Base-by-base conservation (phyloP, 495 filamentous ascomycete species). In the Lasiosphaeris hirsuta region DNA sequence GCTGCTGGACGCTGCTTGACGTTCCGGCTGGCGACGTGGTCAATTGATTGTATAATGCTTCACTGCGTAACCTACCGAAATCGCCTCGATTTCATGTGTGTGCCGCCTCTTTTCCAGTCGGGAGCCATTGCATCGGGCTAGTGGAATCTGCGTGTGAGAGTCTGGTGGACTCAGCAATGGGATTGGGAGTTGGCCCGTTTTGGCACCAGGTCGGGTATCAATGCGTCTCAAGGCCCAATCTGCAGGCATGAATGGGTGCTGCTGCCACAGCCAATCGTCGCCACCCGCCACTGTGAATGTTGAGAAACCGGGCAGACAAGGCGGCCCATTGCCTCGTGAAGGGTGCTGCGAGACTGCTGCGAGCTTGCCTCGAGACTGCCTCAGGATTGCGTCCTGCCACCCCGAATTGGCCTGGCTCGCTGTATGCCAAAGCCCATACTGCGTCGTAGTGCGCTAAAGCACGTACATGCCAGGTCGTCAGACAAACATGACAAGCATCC, bases 171-270 rank as follows among this genome's bases (percentile, higher is more conserved):
- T 44, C 43, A 57, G 57, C 52, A 57, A 56, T 46, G 35, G 43
- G 46, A 58, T 63, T 54, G 60, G 55, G 56, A 53, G 50, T 23
- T 57, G 54, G 34, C 47, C 36, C 48, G 37, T 50, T 57, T 61
- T 51, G 61, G 58, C 23, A n/a, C 30, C 33, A 56, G 44, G 57
- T 72, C 57, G 69, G 69, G 69, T 69, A 72, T 59, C 69, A 72
- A 72, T 67, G 68, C 69, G 45, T 72, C 51, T 50, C n/a, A 40
- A 38, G 64, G 58, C 67, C 69, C 64, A 64, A 70, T 57, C 53
- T 59, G 52, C 62, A 62, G 46, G 39, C 33, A 47, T 10, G 37
- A 45, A 30, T 14, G 46, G 19, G 47, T 34, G 37, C 39, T 14
- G 14, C 33, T 35, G 23, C 23, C 5, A 30, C 58, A 59, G 52